phyloP scores from a whole-genome alignment of 805 yeast genomes.

The Saccharomycopsis javanensis region DNA sequence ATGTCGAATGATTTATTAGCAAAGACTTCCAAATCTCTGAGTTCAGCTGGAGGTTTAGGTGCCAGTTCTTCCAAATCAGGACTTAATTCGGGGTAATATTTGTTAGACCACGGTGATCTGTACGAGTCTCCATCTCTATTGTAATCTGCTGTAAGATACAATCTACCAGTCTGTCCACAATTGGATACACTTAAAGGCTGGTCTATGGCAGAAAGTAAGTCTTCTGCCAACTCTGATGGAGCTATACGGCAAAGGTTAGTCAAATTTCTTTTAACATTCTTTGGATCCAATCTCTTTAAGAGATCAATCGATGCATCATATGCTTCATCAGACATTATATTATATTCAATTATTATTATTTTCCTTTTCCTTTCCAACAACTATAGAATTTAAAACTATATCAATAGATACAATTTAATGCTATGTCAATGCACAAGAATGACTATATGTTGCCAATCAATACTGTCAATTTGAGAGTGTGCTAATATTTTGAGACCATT shows the following conservation, averaged over 20 bases:
- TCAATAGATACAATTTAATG: too few relatives aligned
- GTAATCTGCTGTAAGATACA: conserved; percentile 81
- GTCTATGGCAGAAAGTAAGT: conserved; percentile 77
- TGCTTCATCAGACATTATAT: conserved; percentile 33
- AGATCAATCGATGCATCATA: conserved; percentile 75
- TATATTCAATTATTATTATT: not conserved
- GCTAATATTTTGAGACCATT: too few relatives aligned
- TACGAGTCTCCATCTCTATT: conserved; percentile 90
- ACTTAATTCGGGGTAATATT: conserved; percentile 45
- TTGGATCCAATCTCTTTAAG: conserved; percentile 66
- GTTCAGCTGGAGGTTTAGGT: conserved; percentile 56
- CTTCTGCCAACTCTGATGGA: conserved; percentile 71
- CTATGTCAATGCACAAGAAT: too few relatives aligned
- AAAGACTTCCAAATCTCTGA: conserved; percentile 66
- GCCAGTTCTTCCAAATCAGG: conserved; percentile 54
- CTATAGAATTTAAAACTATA: not conserved
- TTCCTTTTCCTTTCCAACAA: not conserved
- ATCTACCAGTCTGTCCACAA: conserved; percentile 50
- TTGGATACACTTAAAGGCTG: conserved; percentile 50
- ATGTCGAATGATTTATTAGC: conserved; percentile 90
- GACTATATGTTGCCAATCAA: too few relatives aligned
- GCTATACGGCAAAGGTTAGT: conserved; percentile 39
- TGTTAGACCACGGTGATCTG: conserved; percentile 86
- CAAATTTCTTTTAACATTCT: conserved; percentile 39
- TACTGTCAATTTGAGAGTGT: too few relatives aligned